phyloP scores from a whole-genome alignment of 2,329 filamentous ascomycete genomes.

The Rhytidhysteron rufulum region DNA sequence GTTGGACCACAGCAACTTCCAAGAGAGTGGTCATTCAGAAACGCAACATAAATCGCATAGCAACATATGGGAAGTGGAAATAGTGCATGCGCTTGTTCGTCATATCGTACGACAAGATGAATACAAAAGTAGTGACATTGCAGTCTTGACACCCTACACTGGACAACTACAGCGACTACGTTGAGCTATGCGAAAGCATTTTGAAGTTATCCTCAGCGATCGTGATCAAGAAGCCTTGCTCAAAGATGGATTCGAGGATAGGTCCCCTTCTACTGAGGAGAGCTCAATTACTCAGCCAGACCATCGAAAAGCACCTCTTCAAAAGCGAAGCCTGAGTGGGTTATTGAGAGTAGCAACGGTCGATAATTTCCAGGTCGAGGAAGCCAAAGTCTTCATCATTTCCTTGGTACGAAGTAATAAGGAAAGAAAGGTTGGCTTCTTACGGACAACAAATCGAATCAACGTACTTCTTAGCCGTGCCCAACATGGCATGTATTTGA shows the following conservation, averaged over 20 bases:
- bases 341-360: conserved; percentile 54
- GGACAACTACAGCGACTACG: conserved; percentile 56
- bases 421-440: conserved; percentile 58
- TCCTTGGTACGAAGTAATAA: conserved; percentile 68
- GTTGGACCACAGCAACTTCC: conserved; percentile 55
- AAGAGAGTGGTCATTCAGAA: conserved; percentile 26
- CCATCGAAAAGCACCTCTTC: conserved; percentile 12
- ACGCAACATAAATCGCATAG: conserved; percentile 43
- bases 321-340: conserved; percentile 20
- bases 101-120: conserved; percentile 63
- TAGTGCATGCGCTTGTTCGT: conserved; percentile 59
- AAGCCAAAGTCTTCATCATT: conserved; percentile 66
- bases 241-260: conserved; percentile 17
- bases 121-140: conserved; percentile 61
- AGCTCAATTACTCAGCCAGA: background rate
- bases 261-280: background rate
- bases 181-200: conserved; percentile 42
- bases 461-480: conserved; percentile 67
- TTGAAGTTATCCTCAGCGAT: conserved; percentile 63
- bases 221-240: conserved; percentile 55
- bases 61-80: conserved; percentile 60
- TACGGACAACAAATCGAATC: conserved; percentile 63
- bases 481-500: conserved; percentile 66
- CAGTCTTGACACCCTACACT: conserved; percentile 64
- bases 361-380: conserved; percentile 76